These are phyloP conservation scores for Discostella stelligera DNA, from an alignment of 352 stramenopile genomes.

Conservation along the genomic window DNA sequence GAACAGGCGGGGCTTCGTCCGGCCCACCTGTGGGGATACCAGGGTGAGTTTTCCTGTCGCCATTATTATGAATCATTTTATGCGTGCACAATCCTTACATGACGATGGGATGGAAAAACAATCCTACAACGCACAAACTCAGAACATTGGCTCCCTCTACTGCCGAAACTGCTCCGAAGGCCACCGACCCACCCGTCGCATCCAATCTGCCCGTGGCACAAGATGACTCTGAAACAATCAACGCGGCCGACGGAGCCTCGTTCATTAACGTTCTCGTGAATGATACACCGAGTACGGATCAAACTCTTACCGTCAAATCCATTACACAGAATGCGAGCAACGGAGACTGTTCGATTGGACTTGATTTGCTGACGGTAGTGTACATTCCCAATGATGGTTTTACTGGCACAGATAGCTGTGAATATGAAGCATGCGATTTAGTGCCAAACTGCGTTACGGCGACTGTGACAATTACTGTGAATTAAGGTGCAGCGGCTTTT, in stretches of 20 bases:
- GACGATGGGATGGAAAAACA: too few species aligned
- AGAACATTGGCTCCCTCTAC: not conserved
- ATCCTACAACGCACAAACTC: too few species aligned
- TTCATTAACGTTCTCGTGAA: constrained; percentile 27
- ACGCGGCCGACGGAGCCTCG: not conserved
- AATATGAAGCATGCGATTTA: constrained; percentile 26
- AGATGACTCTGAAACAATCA: constrained; percentile 15
- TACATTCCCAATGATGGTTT: constrained; percentile 24
- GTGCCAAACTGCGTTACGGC: constrained; percentile 15
- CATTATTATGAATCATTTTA: not conserved
- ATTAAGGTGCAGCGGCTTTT: not conserved
- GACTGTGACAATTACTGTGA: constrained; percentile 24
- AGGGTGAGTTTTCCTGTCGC: too few species aligned
- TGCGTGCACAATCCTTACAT: not conserved
- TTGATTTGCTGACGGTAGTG: constrained; percentile 16
- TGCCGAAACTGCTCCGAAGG: not conserved
- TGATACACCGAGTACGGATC: constrained; percentile 10
- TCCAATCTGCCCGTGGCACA: constrained; percentile 11
- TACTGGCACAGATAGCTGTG: constrained; percentile 17
- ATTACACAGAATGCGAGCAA: constrained; percentile 13
- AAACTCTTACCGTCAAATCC: constrained; percentile 17
- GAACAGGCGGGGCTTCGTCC: not conserved
- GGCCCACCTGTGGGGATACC: not conserved
- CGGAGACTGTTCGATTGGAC: constrained; percentile 20
- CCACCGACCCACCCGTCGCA: not conserved